Conservation (phyloP, 2,329 filamentous ascomycete species). For the Fusarium dlaminii region DNA sequence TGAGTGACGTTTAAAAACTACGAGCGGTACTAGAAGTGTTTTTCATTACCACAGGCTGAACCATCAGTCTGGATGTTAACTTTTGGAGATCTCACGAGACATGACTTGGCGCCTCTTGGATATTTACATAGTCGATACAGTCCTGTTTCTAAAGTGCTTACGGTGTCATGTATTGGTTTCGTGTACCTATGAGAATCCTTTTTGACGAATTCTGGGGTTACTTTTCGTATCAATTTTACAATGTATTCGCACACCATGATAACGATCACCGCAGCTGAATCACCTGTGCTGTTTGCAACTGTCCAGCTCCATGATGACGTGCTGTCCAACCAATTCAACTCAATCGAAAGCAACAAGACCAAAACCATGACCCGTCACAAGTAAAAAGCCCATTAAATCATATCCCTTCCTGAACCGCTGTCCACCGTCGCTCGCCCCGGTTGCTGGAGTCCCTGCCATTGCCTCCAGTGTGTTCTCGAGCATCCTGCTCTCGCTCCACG, state of each 20-base stretch:
- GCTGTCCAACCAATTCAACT: background rate
- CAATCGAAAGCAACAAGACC: background rate
- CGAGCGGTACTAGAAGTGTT: background rate
- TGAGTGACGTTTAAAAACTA: background rate
- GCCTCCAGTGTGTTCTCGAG: slow-evolving; percentile 37
- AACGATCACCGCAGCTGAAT: background rate
- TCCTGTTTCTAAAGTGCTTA: background rate
- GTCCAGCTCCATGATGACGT: background rate
- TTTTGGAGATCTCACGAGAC: slow-evolving; percentile 21
- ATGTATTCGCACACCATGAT: background rate
- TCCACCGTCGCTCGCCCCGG: slow-evolving; percentile 15
- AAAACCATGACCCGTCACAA: background rate
- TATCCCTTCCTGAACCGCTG: background rate
- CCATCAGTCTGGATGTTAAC: background rate
- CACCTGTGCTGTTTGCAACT: background rate
- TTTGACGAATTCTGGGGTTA: background rate
- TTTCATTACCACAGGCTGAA: background rate
- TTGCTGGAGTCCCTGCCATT: slow-evolving; percentile 8
- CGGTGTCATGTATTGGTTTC: background rate
- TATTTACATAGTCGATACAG: background rate
- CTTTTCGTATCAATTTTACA: background rate
- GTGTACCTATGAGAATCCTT: background rate
- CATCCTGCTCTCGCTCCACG: slow-evolving; percentile 56
- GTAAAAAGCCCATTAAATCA: background rate
- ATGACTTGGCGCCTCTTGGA: slow-evolving; percentile 16